Percentiles rank a stretch among this genome's conserved stretches.
Conservation (phyloP, 306 rosid species). For the Quercus dentata region DNA sequence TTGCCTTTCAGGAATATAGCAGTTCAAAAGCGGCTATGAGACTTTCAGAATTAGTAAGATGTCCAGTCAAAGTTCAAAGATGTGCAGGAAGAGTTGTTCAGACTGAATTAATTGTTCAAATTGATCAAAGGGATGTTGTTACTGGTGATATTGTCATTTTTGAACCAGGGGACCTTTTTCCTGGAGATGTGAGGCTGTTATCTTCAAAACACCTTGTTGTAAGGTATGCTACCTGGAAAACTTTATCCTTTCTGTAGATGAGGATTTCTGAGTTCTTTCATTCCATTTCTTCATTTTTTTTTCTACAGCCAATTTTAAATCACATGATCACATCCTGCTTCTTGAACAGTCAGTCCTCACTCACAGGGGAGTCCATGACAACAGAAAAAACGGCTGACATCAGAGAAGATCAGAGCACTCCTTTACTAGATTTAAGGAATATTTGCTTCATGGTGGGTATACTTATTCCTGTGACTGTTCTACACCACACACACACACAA, state of each 20-base stretch:
- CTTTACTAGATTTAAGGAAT: conserved; percentile 68
- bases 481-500: background rate
- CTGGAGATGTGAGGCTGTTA: conserved; percentile 75
- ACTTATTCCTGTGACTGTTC: conserved; percentile 3
- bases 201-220: conserved; percentile 83
- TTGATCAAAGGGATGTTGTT: conserved; percentile 84
- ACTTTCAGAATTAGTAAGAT: conserved; percentile 65
- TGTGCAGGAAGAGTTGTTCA: conserved; percentile 83
- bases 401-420: conserved; percentile 58
- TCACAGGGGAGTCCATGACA: conserved; percentile 79
- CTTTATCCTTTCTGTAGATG: conserved; percentile 9
- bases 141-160: conserved; percentile 82
- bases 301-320: conserved; percentile 9
- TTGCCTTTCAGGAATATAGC: conserved; percentile 54
- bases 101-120: conserved; percentile 68
- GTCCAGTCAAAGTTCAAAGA: conserved; percentile 79
- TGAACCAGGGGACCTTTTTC: conserved; percentile 91
- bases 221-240: conserved; percentile 40
- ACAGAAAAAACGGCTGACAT: conserved; percentile 62
- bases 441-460: conserved; percentile 75
- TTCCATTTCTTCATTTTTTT: background rate
- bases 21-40: conserved; percentile 88
- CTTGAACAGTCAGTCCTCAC: conserved; percentile 82
- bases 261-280: conserved; percentile 8
- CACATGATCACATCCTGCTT: conserved; percentile 25